These are phyloP conservation scores for Paratinospora sagittata DNA, from an alignment of 164 flowering plant species.

Conservation along the genomic window DNA sequence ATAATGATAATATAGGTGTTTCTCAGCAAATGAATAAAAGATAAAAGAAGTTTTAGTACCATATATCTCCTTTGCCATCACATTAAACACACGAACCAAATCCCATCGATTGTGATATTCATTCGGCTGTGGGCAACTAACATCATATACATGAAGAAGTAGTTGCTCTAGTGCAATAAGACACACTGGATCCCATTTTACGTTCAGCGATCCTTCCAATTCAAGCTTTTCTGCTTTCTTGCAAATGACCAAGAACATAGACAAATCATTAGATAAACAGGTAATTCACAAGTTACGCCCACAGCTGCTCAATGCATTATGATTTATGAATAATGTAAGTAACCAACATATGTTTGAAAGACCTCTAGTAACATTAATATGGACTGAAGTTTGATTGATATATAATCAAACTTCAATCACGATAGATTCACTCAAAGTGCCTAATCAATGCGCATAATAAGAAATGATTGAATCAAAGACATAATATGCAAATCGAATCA, in stretches of 20 bases:
- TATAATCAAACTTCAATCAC: neutral
- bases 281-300: neutral
- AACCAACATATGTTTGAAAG: neutral
- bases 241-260: constrained; percentile 27
- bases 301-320: neutral
- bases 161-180: constrained; percentile 27
- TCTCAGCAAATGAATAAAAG: neutral
- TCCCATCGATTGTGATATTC: constrained; percentile 45
- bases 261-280: neutral
- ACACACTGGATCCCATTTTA: constrained; percentile 16
- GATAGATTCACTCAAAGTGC: neutral
- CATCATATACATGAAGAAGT: constrained; percentile 35
- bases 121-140: constrained; percentile 33
- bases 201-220: constrained; percentile 21
- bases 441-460: neutral
- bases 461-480: neutral
- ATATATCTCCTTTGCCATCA: constrained; percentile 44
- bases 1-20: neutral
- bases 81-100: constrained; percentile 45
- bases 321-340: neutral
- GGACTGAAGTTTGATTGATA: neutral
- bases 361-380: neutral
- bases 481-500: neutral
- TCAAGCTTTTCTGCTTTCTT: constrained; percentile 36
- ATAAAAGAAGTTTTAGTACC: constrained; percentile 28